A percentile compares a stretch with the other conserved stretches of the same genome.
Conservation (phyloP, 2,329 filamentous ascomycete genomes). For the Cordyceps tenuipes region DNA sequence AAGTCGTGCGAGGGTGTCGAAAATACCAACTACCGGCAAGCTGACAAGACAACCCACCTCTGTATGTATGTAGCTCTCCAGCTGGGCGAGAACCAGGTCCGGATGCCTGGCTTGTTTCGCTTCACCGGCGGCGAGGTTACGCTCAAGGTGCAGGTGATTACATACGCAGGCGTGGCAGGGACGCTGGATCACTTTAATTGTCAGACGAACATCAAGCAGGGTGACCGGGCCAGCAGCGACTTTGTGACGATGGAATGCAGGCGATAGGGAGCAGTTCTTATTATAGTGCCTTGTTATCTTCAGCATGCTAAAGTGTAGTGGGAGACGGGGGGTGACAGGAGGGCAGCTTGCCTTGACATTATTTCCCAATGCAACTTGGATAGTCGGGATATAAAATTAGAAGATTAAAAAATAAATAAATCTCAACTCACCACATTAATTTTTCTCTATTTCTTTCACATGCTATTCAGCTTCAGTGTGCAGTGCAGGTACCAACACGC, state of each 20-base stretch:
- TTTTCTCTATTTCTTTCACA: no score
- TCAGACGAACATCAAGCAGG: slow-evolving; percentile 4
- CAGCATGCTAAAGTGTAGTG: no score
- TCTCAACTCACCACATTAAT: no score
- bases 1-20: neutral
- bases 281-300: no score
- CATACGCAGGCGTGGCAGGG: slow-evolving; percentile 4
- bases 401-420: no score
- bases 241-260: slow-evolving; percentile 1
- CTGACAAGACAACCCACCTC: no score
- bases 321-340: neutral
- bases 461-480: no score
- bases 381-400: no score
- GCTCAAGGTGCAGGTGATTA: slow-evolving; percentile 3
- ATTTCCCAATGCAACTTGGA: no score
- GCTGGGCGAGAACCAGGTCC: slow-evolving; percentile 1
- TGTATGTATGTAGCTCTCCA: neutral
- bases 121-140: neutral
- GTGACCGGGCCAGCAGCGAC: slow-evolving; percentile 5
- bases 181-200: slow-evolving; percentile 3
- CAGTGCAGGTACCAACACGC: no score
- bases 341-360: no score
- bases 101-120: neutral
- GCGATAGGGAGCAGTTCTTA: neutral
- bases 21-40: no score